phyloP scores from a whole-genome alignment of 176 grass and related monocot species.

The Cocos nucifera region DNA sequence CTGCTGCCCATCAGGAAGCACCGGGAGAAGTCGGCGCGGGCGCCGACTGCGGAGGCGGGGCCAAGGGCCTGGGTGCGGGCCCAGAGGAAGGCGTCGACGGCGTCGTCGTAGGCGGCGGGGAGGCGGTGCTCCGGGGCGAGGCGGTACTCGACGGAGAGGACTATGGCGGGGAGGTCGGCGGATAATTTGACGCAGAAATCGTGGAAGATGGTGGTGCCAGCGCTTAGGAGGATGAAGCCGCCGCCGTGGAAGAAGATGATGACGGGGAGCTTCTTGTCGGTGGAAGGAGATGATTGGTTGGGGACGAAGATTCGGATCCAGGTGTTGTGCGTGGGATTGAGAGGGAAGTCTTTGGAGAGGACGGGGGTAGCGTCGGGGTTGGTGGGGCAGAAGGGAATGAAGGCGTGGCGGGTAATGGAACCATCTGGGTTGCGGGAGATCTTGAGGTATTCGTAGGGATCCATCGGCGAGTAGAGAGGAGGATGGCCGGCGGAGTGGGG shows the following conservation, averaged over 20 bases:
- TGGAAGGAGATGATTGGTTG: background rate
- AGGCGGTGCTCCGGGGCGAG: constrained; percentile 86
- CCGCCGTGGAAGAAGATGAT: constrained; percentile 73
- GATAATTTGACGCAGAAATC: constrained; percentile 36
- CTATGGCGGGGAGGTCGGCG: constrained; percentile 33
- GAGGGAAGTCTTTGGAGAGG: constrained; percentile 57
- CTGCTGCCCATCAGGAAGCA: constrained; percentile 82
- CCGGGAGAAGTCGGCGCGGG: constrained; percentile 25
- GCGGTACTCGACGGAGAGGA: constrained; percentile 77
- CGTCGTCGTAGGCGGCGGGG: constrained; percentile 71
- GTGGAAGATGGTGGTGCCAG: constrained; percentile 53
- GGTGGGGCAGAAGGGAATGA: constrained; percentile 24
- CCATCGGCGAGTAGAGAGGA: constrained; percentile 28
- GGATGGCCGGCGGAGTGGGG: no score
- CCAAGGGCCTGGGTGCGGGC: constrained; percentile 1
- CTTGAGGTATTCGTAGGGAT: constrained; percentile 73
- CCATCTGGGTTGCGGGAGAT: constrained; percentile 62
- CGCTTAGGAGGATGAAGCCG: constrained; percentile 67
- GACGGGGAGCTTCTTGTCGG: constrained; percentile 25
- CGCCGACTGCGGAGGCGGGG: constrained; percentile 4
- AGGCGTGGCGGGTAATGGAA: constrained; percentile 33
- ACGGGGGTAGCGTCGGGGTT: constrained; percentile 20
- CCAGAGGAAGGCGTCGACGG: constrained; percentile 56
- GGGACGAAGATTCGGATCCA: constrained; percentile 72
- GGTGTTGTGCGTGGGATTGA: constrained; percentile 41